Percentiles rank a stretch among this genome's conserved stretches.
Evolutionary conservation across 1,284 basidiomycete genomes (phyloP).

Genomic region (Waitea zeae): DNA sequence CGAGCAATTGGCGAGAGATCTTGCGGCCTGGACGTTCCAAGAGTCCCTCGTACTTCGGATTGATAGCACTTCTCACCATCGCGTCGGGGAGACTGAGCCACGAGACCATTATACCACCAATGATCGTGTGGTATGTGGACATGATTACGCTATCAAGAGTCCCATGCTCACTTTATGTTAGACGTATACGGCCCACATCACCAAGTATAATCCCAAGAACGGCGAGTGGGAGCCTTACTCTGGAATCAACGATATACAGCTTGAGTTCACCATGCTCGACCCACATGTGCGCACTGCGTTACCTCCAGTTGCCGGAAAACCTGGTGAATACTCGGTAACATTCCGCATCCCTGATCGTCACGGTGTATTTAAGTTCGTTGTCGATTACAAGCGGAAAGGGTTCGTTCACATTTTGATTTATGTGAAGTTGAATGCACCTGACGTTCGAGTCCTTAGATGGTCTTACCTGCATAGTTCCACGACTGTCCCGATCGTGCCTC

Average conservation of each 20-base stretch:
- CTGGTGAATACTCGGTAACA: conserved; percentile 56
- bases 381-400: conserved; percentile 82
- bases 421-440: neutral
- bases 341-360: conserved; percentile 90
- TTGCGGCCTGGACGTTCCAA: conserved; percentile 86
- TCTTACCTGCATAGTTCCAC: conserved; percentile 57
- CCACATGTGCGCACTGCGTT: conserved; percentile 76
- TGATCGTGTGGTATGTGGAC: conserved; percentile 54
- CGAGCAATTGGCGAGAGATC: conserved; percentile 49
- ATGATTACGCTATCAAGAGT: conserved; percentile 2
- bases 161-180: conserved; percentile 13
- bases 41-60: conserved; percentile 72
- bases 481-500: conserved; percentile 80
- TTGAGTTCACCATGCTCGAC: conserved; percentile 97
- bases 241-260: conserved; percentile 61
- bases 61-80: conserved; percentile 59
- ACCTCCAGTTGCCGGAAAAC: conserved; percentile 27
- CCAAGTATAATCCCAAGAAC: conserved; percentile 36
- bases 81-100: conserved; percentile 39
- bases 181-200: conserved; percentile 64
- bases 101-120: conserved; percentile 71
- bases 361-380: conserved; percentile 92
- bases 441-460: conserved; percentile 27
- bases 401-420: conserved; percentile 19
- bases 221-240: conserved; percentile 59